Base-by-base conservation (phyloP, 2,329 filamentous ascomycete genomes). In the Venturia aucupariae region DNA sequence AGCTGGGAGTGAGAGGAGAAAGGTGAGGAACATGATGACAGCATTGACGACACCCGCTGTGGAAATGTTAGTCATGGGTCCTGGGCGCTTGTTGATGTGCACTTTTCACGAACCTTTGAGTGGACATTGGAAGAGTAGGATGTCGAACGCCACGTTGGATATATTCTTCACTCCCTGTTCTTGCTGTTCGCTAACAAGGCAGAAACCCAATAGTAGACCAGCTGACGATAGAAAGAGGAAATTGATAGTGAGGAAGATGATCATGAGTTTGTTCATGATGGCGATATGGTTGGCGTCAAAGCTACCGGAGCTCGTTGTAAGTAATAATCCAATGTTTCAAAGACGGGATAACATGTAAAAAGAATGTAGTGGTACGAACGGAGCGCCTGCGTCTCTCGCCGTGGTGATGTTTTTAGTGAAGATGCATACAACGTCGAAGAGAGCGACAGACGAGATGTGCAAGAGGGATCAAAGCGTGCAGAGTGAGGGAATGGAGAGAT, bases 31-130 rank as follows among this genome's bases (percentile, higher is more conserved):
- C 72, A 92, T 83, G 71, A 92, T 79, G 70, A 86, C 80, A 67
- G 86, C 84, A 74, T 92, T 92, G 71, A 82, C 86, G 67, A 92
- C 85, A 66, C 86, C 88, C 62, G 86, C 89, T 83, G 67, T 61
- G 46, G 57, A 64, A 62, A 41, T 65, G 55, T 60, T 42, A 60
- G 7, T 41, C 39, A 27, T 51, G 61, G 61, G 27, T 39, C 65
- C 30, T 13, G 35, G 30, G 19, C 41, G 27, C 4, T 4, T 5
- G 13, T n/a, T 24, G 62, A n/a, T 17, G 15, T 48, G 24, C 19
- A 60, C 38, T 27, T 24, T 8, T 35, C n/a, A 41, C 64, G 41
- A 65, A 65, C 82, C 80, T 72, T 75, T 81, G 65, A 84, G 72
- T 27, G 83, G 83, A 70, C 80, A 81, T 70, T 80, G 74, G 62